phyloP scores from a whole-genome alignment of 495 filamentous ascomycete species.

The Aspergillus haitiensis region DNA sequence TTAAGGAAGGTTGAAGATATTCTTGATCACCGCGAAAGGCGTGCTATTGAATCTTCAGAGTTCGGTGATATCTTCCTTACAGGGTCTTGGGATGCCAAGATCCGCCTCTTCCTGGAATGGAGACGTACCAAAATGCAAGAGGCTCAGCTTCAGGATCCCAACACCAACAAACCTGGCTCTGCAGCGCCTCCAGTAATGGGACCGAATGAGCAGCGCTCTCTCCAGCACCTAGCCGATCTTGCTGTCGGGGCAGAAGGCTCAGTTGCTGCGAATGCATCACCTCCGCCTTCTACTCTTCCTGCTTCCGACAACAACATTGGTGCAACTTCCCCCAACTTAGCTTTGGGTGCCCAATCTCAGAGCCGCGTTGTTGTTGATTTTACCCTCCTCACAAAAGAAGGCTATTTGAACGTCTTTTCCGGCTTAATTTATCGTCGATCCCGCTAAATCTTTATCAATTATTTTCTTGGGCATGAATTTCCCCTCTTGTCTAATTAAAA shows the following conservation, averaged over 20 bases:
- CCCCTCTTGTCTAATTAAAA: neutral
- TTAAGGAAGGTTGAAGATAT: slow-evolving; percentile 49
- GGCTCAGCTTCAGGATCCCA: slow-evolving; percentile 39
- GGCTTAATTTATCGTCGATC: slow-evolving; percentile 43
- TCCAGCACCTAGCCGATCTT: slow-evolving; percentile 66
- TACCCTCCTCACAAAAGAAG: slow-evolving; percentile 46
- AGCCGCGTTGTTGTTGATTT: slow-evolving; percentile 46
- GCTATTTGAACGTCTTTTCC: slow-evolving; percentile 49
- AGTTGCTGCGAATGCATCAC: slow-evolving; percentile 36
- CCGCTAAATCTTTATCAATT: slow-evolving; percentile 22
- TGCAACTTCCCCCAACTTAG: slow-evolving; percentile 35
- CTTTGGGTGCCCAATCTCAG: slow-evolving; percentile 29
- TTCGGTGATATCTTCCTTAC: slow-evolving; percentile 45
- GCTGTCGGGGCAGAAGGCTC: slow-evolving; percentile 53
- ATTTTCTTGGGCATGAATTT: neutral
- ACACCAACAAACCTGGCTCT: slow-evolving; percentile 24
- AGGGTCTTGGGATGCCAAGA: slow-evolving; percentile 46
- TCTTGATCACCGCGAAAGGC: slow-evolving; percentile 41
- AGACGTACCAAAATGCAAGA: slow-evolving; percentile 43
- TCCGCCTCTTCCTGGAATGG: slow-evolving; percentile 51
- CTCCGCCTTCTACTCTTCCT: slow-evolving; percentile 37
- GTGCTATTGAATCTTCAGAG: slow-evolving; percentile 27
- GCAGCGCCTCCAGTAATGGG: slow-evolving; percentile 43
- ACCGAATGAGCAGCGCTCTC: slow-evolving; percentile 50
- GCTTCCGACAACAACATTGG: slow-evolving; percentile 30